phyloP scores from a whole-genome alignment of 305 asterid species.

The Fraxinus nigra region DNA sequence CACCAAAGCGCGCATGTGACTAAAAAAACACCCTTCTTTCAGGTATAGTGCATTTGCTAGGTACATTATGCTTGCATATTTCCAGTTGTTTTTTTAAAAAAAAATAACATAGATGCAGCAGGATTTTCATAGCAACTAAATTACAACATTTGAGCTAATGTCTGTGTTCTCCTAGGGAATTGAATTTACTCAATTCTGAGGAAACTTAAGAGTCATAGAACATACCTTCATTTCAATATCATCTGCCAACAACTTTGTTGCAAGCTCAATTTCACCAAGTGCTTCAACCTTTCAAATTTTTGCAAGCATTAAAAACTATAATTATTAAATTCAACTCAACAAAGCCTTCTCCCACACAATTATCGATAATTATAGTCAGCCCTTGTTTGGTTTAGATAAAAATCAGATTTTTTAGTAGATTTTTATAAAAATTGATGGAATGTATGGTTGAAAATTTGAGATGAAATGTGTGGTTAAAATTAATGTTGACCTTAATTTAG shows the following conservation, averaged over 20 bases:
- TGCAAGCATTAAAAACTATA: constrained; percentile 21
- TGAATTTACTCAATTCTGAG: constrained; percentile 10
- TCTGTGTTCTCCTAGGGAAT: background rate
- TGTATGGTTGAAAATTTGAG: background rate
- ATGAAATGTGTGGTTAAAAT: background rate
- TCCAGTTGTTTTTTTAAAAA: background rate
- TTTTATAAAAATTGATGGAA: background rate
- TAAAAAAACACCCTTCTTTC: background rate
- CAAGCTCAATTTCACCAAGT: constrained; percentile 91
- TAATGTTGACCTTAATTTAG: background rate
- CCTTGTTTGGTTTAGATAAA: background rate
- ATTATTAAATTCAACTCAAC: constrained; percentile 1
- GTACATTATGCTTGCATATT: background rate
- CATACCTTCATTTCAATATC: constrained; percentile 58
- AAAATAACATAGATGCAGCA: background rate
- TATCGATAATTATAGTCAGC: background rate
- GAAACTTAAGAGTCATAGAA: constrained; percentile 1
- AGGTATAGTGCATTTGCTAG: background rate
- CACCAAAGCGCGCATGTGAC: background rate
- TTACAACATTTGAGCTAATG: constrained; percentile 5
- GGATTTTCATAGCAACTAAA: background rate
- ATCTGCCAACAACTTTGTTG: constrained; percentile 74
- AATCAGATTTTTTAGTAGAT: background rate
- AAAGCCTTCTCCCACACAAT: background rate
- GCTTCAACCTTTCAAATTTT: constrained; percentile 75